Percentiles rank a stretch among this genome's conserved stretches.
These are phyloP conservation scores for Geum urbanum DNA, from an alignment of 306 rosid species.

Conservation along the genomic window DNA sequence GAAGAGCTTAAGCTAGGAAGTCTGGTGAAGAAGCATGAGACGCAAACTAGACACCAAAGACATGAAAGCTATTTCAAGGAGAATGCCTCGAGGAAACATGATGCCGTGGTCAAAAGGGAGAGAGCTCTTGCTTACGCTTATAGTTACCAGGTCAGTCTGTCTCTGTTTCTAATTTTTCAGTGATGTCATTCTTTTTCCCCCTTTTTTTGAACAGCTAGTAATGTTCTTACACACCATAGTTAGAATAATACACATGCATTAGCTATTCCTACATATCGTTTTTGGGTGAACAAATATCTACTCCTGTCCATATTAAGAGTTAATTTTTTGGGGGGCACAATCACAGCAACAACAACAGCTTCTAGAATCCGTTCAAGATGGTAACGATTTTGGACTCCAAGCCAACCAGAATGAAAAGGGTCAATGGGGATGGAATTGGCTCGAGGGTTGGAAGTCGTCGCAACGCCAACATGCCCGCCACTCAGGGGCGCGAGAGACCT, in stretches of 20 bases:
- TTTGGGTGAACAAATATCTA: background rate
- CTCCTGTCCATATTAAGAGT: background rate
- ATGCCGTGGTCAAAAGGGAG: constrained; percentile 60
- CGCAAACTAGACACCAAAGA: constrained; percentile 34
- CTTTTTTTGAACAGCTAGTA: no score
- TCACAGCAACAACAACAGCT: constrained; percentile 40
- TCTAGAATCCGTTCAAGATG: constrained; percentile 25
- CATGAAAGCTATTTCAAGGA: constrained; percentile 32
- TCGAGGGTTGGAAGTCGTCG: constrained; percentile 79
- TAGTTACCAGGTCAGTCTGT: constrained; percentile 48
- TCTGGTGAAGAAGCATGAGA: constrained; percentile 32
- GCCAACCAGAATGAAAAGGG: constrained; percentile 37
- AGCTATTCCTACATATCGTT: background rate
- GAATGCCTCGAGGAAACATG: constrained; percentile 48
- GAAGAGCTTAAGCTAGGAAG: constrained; percentile 40
- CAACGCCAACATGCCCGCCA: constrained; percentile 40
- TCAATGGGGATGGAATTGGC: constrained; percentile 83
- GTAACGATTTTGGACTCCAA: constrained; percentile 31
- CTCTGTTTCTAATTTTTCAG: background rate
- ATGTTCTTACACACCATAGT: no score
- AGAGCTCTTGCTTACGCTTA: constrained; percentile 78
- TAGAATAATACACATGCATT: no score
- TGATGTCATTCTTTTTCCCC: background rate
- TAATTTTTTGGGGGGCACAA: constrained; percentile 12
- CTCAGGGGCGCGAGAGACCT: constrained; percentile 30